Conservation (phyloP, 805 yeast species). For the Kodamaea jinghongensis region DNA sequence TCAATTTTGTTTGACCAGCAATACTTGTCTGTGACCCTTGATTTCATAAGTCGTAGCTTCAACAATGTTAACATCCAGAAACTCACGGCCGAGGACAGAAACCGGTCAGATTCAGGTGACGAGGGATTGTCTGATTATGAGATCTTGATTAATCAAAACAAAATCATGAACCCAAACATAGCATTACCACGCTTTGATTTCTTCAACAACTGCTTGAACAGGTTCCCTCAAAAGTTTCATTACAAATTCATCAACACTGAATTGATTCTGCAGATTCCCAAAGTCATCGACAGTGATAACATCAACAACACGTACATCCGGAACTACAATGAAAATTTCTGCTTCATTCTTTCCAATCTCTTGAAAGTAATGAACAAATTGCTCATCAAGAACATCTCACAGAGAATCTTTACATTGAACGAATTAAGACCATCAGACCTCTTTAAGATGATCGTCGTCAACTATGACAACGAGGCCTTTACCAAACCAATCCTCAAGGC, state of each 20-base stretch:
- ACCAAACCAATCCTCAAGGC: slow-evolving; percentile 71
- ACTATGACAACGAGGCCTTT: slow-evolving; percentile 57
- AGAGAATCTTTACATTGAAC: slow-evolving; percentile 62
- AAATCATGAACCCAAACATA: slow-evolving; percentile 38
- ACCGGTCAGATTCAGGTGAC: slow-evolving; percentile 3
- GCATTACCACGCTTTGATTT: slow-evolving; percentile 32
- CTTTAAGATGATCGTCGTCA: slow-evolving; percentile 53
- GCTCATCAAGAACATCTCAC: slow-evolving; percentile 61
- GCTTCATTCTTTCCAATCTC: slow-evolving; percentile 49
- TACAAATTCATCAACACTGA: slow-evolving; percentile 30
- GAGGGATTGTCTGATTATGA: slow-evolving; percentile 29
- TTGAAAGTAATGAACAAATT: slow-evolving; percentile 56
- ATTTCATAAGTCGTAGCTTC: slow-evolving; percentile 33
- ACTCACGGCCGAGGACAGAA: slow-evolving; percentile 9
- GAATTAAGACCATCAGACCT: slow-evolving; percentile 63
- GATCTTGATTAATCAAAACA: slow-evolving; percentile 34
- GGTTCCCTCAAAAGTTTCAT: slow-evolving; percentile 13
- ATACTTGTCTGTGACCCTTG: slow-evolving; percentile 37
- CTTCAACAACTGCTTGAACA: slow-evolving; percentile 34
- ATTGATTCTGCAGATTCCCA: slow-evolving; percentile 27
- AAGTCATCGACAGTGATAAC: slow-evolving; percentile 23
- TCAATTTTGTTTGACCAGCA: slow-evolving; percentile 74
- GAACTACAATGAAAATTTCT: slow-evolving; percentile 40
- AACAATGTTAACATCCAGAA: slow-evolving; percentile 35
- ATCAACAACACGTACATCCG: slow-evolving; percentile 27